Conservation (phyloP, 1,284 basidiomycete species). For the Cutaneotrichosporon daszewskae region DNA sequence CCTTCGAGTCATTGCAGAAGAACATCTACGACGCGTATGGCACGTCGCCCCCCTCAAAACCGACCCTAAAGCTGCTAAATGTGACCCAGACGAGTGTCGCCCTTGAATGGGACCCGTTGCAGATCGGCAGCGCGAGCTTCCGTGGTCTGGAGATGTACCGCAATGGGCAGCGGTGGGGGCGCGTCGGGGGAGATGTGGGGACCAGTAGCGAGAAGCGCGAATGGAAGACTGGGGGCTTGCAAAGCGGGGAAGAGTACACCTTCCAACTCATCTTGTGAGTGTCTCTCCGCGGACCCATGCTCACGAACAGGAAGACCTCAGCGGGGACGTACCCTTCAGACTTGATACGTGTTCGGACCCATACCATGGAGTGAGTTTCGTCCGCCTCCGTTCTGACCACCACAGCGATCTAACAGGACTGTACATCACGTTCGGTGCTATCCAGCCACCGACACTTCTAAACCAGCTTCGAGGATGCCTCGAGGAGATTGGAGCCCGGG, state of each 20-base stretch:
- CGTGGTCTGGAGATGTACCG: conserved; percentile 84
- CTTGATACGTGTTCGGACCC: conserved; percentile 71
- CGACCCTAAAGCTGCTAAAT: conserved; percentile 68
- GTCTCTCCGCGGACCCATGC: not conserved
- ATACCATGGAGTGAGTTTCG: conserved; percentile 62
- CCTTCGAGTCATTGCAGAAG: conserved; percentile 76
- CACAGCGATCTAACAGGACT: conserved; percentile 80
- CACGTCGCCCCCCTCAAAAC: conserved; percentile 60
- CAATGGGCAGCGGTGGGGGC: conserved; percentile 76
- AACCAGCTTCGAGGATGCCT: conserved; percentile 73
- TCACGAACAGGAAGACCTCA: conserved; percentile 56
- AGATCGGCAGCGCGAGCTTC: conserved; percentile 75
- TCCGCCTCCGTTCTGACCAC: not conserved
- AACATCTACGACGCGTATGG: conserved; percentile 73
- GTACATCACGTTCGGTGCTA: conserved; percentile 82
- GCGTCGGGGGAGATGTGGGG: conserved; percentile 35
- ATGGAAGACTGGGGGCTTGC: conserved; percentile 77
- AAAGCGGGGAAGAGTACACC: conserved; percentile 78
- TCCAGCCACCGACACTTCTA: conserved; percentile 67
- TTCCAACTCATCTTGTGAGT: conserved; percentile 81
- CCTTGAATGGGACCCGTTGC: conserved; percentile 81
- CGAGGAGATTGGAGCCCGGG: conserved; percentile 74
- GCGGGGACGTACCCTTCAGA: conserved; percentile 84
- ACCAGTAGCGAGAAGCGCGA: conserved; percentile 37
- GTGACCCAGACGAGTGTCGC: conserved; percentile 92